Evolutionary conservation across 2,329 filamentous ascomycete species (phyloP), one percentile per base, ranked within the genome.

Genomic region (Epichloe baconii): DNA sequence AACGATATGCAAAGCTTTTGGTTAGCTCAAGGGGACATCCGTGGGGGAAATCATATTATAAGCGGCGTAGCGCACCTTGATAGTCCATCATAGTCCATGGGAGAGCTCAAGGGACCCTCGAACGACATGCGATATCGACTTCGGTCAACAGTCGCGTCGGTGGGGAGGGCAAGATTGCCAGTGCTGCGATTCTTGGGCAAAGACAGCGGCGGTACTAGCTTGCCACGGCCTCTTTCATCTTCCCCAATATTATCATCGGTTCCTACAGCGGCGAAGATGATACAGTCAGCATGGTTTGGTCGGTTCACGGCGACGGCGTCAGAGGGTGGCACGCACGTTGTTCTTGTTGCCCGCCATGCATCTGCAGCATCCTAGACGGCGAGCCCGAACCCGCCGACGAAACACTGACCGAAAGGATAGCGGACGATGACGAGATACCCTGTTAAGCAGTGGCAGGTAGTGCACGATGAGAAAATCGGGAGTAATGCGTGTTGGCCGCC

Each of bases 41-140:
- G 38, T 36, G 23, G 12, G 36, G 23, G 50, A 57, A 57, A 63
- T 64, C 60, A 64, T 58, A 56, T 59, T 47, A 46, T 53, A 47
- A 54, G 42, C 45, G 50, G 50, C 17, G 21, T 44, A 49, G 66
- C 69, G 52, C 58, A 93, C 87, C 86, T 89, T 68, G 84, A 76
- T 67, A 88, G 72, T 60, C 79, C 73, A 65, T 90, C 86, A 69
- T 80, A 80, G 58, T 86, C 84, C 59, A 73, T 68, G 54, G 67
- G 63, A 54, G 68, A 68, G 57, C 77, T 74, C 54, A 79, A 74
- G 49, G 82, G 78, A 52, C 80, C 82, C 66, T 93, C 88, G 62
- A 90, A 82, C 48, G 88, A 91, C 68, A 88, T 83, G 54, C 85
- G 83, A 64, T 82, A 75, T 69, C 79, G 73, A 57, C 76, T 73